A percentile compares a stretch with the other conserved stretches of the same genome.
These are phyloP conservation scores for Rhizoclosmatium sp. DNA, from an alignment of 192 early-diverging fungal species.

Conservation along the genomic window DNA sequence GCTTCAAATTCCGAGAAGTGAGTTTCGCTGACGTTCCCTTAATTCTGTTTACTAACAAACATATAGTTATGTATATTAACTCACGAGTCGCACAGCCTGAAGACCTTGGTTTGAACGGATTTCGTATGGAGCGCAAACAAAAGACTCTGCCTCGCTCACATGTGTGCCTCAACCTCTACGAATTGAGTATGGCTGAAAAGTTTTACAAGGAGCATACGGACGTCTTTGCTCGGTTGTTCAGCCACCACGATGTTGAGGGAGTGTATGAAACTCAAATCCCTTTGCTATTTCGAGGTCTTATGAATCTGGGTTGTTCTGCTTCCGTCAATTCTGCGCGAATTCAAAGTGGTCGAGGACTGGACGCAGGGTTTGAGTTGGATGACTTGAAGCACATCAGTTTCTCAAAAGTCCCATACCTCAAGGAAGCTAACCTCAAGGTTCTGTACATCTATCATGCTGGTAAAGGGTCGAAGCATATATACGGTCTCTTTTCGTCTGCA, in stretches of 20 bases:
- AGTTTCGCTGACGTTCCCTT: no score
- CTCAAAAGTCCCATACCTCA: slow-evolving; percentile 48
- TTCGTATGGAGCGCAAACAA: slow-evolving; percentile 37
- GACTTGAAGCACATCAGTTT: slow-evolving; percentile 45
- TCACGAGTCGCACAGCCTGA: slow-evolving; percentile 66
- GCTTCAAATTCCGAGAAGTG: slow-evolving; percentile 68
- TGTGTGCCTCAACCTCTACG: slow-evolving; percentile 75
- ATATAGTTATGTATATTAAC: slow-evolving; percentile 79
- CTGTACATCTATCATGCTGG: slow-evolving; percentile 82
- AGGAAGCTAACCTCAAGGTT: slow-evolving; percentile 59
- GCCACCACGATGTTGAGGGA: slow-evolving; percentile 86
- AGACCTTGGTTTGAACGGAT: slow-evolving; percentile 20
- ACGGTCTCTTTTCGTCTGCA: slow-evolving; percentile 75
- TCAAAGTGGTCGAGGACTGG: slow-evolving; percentile 39
- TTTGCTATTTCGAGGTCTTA: slow-evolving; percentile 79
- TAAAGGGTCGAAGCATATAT: slow-evolving; percentile 63
- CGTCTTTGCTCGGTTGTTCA: slow-evolving; percentile 81
- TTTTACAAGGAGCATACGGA: slow-evolving; percentile 76
- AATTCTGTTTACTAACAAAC: no score
- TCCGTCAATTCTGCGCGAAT: slow-evolving; percentile 37
- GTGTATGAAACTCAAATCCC: slow-evolving; percentile 95
- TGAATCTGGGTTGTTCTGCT: slow-evolving; percentile 74
- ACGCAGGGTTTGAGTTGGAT: slow-evolving; percentile 50
- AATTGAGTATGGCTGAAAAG: slow-evolving; percentile 81
- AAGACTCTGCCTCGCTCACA: slow-evolving; percentile 83